phyloP scores from a whole-genome alignment of 805 yeast species.

The Priceomyces haplophilus region DNA sequence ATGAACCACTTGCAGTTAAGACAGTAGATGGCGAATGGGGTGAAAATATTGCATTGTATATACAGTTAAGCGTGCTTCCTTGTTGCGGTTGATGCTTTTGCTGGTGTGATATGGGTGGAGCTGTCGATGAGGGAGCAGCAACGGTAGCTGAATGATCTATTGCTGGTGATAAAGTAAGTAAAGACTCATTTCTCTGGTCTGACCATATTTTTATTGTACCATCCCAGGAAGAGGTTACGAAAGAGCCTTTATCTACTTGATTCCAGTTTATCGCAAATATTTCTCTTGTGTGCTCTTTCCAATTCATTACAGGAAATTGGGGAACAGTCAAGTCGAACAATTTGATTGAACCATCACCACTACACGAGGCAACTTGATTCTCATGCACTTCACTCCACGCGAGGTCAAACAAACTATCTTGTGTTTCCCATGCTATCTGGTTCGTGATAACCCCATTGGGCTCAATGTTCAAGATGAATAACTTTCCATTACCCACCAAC shows the following conservation, averaged over 20 bases:
- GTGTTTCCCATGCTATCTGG: conserved; percentile 73
- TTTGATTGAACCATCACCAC: conserved; percentile 88
- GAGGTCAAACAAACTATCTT: conserved; percentile 85
- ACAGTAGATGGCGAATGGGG: conserved; percentile 78
- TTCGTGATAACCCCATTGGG: conserved; percentile 59
- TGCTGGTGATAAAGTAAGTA: conserved; percentile 49
- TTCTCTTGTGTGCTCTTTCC: conserved; percentile 74
- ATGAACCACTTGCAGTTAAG: conserved; percentile 69
- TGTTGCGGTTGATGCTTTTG: conserved; percentile 24
- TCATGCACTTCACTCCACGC: conserved; percentile 92
- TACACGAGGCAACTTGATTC: conserved; percentile 75
- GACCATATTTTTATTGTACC: conserved; percentile 81
- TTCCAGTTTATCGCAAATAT: conserved; percentile 76
- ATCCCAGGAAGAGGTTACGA: conserved; percentile 89
- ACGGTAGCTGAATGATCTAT: conserved; percentile 27
- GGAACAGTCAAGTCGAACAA: conserved; percentile 71
- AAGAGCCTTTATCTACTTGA: conserved; percentile 59
- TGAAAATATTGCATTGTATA: conserved; percentile 77
- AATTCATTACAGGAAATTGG: conserved; percentile 69
- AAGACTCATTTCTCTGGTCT: conserved; percentile 54
- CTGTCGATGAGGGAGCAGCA: conserved; percentile 24
- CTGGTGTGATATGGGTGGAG: conserved; percentile 34
- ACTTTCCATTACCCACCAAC: conserved; percentile 87
- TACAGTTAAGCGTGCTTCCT: conserved; percentile 50
- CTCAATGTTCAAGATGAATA: conserved; percentile 66